These are phyloP conservation scores for Rhodofomes roseus DNA, from an alignment of 1,284 basidiomycete genomes.

Conservation along the genomic window DNA sequence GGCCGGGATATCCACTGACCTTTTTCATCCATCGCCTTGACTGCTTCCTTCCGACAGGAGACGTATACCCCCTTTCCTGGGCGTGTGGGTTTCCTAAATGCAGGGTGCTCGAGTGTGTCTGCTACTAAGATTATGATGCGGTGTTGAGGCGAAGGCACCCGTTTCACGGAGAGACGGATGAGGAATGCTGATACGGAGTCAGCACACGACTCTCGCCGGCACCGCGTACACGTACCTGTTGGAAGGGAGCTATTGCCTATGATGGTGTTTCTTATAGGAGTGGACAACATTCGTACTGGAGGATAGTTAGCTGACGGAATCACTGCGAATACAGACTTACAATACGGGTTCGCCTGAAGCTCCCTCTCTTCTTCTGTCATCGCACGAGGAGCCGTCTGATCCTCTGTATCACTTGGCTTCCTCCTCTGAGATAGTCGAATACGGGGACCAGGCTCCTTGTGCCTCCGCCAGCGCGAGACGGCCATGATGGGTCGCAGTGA, in stretches of 20 bases:
- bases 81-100: conserved; percentile 42
- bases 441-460: conserved; percentile 11
- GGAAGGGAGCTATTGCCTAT: conserved; percentile 52
- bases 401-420: conserved; percentile 1
- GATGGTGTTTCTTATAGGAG: conserved; percentile 55
- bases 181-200: conserved; percentile 50
- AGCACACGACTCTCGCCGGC: neutral
- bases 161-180: conserved; percentile 53
- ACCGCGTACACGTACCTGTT: conserved; percentile 37
- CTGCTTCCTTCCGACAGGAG: conserved; percentile 49
- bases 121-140: conserved; percentile 41
- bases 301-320: neutral
- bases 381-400: conserved; percentile 27
- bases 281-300: conserved; percentile 67
- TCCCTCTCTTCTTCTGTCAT: conserved; percentile 60
- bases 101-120: conserved; percentile 65
- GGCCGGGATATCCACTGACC: conserved; percentile 23
- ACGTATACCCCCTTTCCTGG: conserved; percentile 47
- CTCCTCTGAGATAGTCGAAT: conserved; percentile 6
- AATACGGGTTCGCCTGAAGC: conserved; percentile 73
- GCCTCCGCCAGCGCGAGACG: conserved; percentile 13
- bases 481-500: conserved; percentile 15
- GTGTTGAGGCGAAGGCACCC: conserved; percentile 29
- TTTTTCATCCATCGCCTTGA: conserved; percentile 33
- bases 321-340: conserved; percentile 36